These are phyloP conservation scores for Penicillium manginii DNA, from an alignment of 495 filamentous ascomycete genomes.

Conservation along the genomic window DNA sequence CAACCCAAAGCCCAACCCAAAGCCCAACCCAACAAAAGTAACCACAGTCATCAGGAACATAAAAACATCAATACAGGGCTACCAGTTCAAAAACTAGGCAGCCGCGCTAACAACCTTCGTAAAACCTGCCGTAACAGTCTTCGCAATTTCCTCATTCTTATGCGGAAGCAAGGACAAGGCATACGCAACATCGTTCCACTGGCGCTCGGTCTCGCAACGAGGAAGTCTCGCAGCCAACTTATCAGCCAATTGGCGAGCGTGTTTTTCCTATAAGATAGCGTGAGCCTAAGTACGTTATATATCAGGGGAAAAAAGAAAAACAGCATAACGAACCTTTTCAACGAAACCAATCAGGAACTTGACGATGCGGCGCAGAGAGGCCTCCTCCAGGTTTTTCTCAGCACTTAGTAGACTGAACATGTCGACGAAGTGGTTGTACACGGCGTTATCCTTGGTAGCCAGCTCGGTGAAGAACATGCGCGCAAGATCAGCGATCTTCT, in stretches of 20 bases:
- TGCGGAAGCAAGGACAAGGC: conserved; percentile 86
- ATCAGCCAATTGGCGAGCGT: conserved; percentile 91
- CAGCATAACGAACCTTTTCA: conserved; percentile 73
- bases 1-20: background rate
- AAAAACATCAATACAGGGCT: conserved; percentile 13
- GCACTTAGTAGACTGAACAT: conserved; percentile 95
- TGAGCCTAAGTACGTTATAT: conserved; percentile 4
- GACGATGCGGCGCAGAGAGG: conserved; percentile 79
- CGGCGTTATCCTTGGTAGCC: conserved; percentile 95
- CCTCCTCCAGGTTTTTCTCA: conserved; percentile 79
- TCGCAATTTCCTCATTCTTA: conserved; percentile 96
- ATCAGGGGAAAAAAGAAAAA: background rate
- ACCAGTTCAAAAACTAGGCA: conserved; percentile 45
- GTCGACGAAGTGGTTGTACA: conserved; percentile 99
- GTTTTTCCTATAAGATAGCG: conserved; percentile 73
- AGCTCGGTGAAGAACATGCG: conserved; percentile 99
- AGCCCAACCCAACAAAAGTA: conserved; percentile 12
- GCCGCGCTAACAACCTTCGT: conserved; percentile 70
- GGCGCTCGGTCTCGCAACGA: conserved; percentile 87
- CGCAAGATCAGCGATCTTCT: conserved; percentile 87
- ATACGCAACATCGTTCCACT: conserved; percentile 97
- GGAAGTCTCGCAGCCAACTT: conserved; percentile 88
- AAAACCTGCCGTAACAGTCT: conserved; percentile 81
- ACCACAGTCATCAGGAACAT: conserved; percentile 24
- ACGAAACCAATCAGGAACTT: conserved; percentile 94